A percentile compares a stretch with the other conserved stretches of the same genome.
These are phyloP conservation scores for Piper betle DNA, from an alignment of 164 flowering plant species.

Conservation along the genomic window DNA sequence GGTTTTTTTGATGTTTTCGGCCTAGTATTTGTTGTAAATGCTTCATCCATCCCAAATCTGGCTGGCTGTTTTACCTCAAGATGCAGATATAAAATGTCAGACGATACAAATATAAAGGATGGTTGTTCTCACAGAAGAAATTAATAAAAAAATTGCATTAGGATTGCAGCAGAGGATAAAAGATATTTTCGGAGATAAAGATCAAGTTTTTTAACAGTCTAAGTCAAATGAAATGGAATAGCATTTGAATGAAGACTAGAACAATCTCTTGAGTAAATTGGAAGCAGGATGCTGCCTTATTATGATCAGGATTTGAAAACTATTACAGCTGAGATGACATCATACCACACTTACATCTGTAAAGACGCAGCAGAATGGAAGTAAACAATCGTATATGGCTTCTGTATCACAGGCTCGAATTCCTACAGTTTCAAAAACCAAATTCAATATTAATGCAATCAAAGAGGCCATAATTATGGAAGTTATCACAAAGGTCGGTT, in stretches of 20 bases:
- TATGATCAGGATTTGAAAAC: background rate
- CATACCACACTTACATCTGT: conserved; percentile 53
- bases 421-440: conserved; percentile 42
- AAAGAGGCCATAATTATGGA: background rate
- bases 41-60: conserved; percentile 95
- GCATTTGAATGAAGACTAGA: too few relatives aligned
- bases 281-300: background rate
- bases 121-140: background rate
- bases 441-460: background rate
- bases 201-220: background rate
- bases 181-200: too few relatives aligned
- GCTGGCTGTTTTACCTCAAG: conserved; percentile 46
- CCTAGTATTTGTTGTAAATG: conserved; percentile 93
- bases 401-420: conserved; percentile 94
- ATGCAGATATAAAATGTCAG: background rate
- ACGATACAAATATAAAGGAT: too few relatives aligned
- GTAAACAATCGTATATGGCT: conserved; percentile 88
- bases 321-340: background rate
- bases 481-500: too few relatives aligned
- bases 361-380: conserved; percentile 96
- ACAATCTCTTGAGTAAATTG: too few relatives aligned
- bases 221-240: too few relatives aligned
- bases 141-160: background rate
- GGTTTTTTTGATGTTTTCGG: conserved; percentile 83
- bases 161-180: background rate